Evolutionary conservation across 768 basidiomycete genomes (phyloP), one percentile per base, ranked within the genome.

Genomic region (Termitomyces sp.): DNA sequence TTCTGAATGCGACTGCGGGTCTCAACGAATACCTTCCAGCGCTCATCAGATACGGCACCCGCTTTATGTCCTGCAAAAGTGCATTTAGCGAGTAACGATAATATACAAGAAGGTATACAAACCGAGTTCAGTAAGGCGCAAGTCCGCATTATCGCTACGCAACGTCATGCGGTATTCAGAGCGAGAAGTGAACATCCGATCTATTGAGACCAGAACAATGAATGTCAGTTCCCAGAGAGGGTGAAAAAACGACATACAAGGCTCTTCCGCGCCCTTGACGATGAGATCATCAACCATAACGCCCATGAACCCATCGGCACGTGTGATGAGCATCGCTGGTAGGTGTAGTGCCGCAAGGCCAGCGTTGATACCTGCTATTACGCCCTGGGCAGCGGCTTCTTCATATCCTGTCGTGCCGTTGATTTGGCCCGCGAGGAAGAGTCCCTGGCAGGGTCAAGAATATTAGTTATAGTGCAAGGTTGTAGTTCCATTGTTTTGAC

Each of bases 341-440:
- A 72, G 76, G 14, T 71, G 65, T 3, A 75, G 73, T 8, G 90
- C 84, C 0, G 82, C 72, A 2, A 93, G 76, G 0, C 90, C 93
- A 0, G 93, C 93, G 54, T 96, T 95, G 49, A 90, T 84, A 2
- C 93, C 93, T 1, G 93, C 93, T 0, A 96, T 70, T n/a, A 83
- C 73, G 9, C 93, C 93, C 66, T 95, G 93, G 3, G 90, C 91
- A 2, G 90, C 93, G 1, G 93, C 93, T 71, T 96, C 93, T 66
- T 96, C 93, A 65, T 96, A 96, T 5, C 93, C 93, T 2, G 93
- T 96, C 1, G 93, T 96, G 11, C 88, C 88, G 61, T 94, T 95
- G 63, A 95, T 95, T 68, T 95, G 92, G 3, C 93, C 92, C 0
- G 91, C 90, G 21, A 95, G 80, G 69, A 88, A 95, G 2, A 95